Percentiles rank a stretch among this genome's conserved stretches.
These are phyloP conservation scores for Penicillium oxalicum DNA, from an alignment of 2,329 filamentous ascomycete species.

Conservation along the genomic window DNA sequence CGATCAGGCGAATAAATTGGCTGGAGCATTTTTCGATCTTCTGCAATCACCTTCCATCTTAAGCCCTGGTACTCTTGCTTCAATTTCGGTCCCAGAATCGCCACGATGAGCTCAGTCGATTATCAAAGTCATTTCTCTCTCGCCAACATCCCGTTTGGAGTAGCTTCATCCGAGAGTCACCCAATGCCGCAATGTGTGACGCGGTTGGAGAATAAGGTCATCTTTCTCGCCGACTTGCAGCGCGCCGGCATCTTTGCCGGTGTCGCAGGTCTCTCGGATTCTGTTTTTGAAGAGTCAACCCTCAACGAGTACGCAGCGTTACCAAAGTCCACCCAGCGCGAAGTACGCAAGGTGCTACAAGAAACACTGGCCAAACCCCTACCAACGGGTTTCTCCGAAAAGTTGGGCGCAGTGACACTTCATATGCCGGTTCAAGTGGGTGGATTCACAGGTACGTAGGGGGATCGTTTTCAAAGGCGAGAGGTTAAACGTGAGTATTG, in stretches of 20 bases:
- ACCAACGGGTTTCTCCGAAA: conserved; percentile 14
- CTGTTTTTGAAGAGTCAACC: conserved; percentile 30
- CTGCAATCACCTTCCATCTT: too few species aligned
- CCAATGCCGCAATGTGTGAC: conserved; percentile 44
- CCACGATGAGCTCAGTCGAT: conserved; percentile 16
- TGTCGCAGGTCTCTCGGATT: conserved; percentile 15
- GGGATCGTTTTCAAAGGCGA: not conserved
- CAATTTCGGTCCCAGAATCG: not conserved
- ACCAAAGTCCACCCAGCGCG: conserved; percentile 32
- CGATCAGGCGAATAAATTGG: not conserved
- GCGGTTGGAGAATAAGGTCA: conserved; percentile 45
- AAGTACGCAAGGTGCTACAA: conserved; percentile 39
- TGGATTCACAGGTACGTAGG: conserved; percentile 53
- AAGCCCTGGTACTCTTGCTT: too few species aligned
- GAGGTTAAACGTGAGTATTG: too few species aligned
- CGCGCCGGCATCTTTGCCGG: conserved; percentile 24
- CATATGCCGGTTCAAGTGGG: conserved; percentile 52
- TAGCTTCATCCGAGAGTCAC: conserved; percentile 42
- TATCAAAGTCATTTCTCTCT: conserved; percentile 42
- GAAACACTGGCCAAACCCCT: conserved; percentile 9
- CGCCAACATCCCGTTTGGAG: conserved; percentile 50
- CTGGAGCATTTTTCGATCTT: too few species aligned
- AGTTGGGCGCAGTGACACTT: conserved; percentile 40
- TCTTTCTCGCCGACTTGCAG: conserved; percentile 48
- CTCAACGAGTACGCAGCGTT: conserved; percentile 50